A percentile compares a stretch with the other conserved stretches of the same genome.
Evolutionary conservation across 2,329 filamentous ascomycete species (phyloP).

Genomic region (Penicillium sp.): DNA sequence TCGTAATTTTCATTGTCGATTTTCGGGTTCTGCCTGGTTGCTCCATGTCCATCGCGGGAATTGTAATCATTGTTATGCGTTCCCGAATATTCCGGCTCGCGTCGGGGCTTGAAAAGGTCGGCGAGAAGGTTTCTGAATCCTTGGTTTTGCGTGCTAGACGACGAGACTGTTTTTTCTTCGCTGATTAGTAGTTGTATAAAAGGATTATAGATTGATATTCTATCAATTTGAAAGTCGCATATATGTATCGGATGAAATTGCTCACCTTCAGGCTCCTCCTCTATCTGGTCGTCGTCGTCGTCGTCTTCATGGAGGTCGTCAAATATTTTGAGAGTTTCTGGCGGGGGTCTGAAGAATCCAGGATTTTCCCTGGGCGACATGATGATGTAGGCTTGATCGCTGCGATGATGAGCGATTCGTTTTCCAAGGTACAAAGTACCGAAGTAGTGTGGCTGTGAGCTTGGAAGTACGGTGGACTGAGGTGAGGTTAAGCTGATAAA

Average conservation of each 20-base stretch:
- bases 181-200: not conserved
- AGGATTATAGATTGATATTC: not conserved
- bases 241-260: not conserved
- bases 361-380: not conserved
- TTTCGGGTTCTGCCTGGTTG: not conserved
- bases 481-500: not conserved
- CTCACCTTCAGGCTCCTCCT: slow-evolving; percentile 1
- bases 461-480: not conserved
- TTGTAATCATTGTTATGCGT: not conserved
- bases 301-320: not conserved
- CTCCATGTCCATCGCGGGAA: not conserved
- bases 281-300: not conserved
- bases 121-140: not conserved
- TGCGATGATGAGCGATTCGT: too few species aligned
- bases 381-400: not conserved
- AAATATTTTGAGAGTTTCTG: not conserved
- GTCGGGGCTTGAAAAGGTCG: not conserved
- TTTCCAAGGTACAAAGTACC: too few species aligned
- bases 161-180: not conserved
- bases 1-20: not conserved
- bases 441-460: too few species aligned
- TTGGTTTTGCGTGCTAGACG: not conserved
- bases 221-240: not conserved
- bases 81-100: not conserved
- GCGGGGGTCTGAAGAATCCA: not conserved